phyloP scores from a whole-genome alignment of 1,139 yeast genomes.

The Blastobotrys petasosporus region DNA sequence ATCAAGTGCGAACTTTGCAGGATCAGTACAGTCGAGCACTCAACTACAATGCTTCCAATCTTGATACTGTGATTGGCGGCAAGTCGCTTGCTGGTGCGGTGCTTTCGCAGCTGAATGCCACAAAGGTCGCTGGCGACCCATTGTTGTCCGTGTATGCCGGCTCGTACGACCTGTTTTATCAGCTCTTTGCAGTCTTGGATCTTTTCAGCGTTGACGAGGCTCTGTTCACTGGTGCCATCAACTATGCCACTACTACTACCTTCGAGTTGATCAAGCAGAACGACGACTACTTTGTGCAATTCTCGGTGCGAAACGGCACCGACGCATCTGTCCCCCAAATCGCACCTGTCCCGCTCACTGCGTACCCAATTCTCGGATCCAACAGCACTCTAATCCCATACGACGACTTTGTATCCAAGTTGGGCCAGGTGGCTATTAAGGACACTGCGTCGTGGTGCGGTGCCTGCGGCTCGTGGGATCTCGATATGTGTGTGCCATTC shows the following conservation, averaged over 20 bases:
- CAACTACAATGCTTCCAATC: constrained; percentile 31
- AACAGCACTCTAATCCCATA: constrained; percentile 31
- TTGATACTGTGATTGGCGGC: constrained; percentile 37
- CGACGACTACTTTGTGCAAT: constrained; percentile 34
- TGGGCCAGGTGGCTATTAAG: constrained; percentile 28
- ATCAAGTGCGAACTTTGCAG: constrained; percentile 33
- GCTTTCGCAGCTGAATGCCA: constrained; percentile 32
- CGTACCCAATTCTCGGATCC: constrained; percentile 36
- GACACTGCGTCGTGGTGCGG: constrained; percentile 37
- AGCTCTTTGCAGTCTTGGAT: constrained; percentile 34
- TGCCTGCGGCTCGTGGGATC: constrained; percentile 30
- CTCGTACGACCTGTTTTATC: constrained; percentile 40
- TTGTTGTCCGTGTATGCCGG: constrained; percentile 39
- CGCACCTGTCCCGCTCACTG: constrained; percentile 19
- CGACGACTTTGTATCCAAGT: constrained; percentile 31
- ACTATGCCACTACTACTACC: constrained; percentile 40
- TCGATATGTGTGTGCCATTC: constrained; percentile 33
- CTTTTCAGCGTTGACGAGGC: constrained; percentile 31
- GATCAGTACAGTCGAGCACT: constrained; percentile 37
- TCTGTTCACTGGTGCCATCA: constrained; percentile 40
- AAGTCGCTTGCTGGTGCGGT: constrained; percentile 35
- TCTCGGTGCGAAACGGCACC: constrained; percentile 42
- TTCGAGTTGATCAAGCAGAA: constrained; percentile 36
- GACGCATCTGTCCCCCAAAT: constrained; percentile 5
- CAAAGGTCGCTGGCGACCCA: constrained; percentile 34